Base-by-base conservation (phyloP, 164 flowering plant genomes). In the Liriodendron chinense region DNA sequence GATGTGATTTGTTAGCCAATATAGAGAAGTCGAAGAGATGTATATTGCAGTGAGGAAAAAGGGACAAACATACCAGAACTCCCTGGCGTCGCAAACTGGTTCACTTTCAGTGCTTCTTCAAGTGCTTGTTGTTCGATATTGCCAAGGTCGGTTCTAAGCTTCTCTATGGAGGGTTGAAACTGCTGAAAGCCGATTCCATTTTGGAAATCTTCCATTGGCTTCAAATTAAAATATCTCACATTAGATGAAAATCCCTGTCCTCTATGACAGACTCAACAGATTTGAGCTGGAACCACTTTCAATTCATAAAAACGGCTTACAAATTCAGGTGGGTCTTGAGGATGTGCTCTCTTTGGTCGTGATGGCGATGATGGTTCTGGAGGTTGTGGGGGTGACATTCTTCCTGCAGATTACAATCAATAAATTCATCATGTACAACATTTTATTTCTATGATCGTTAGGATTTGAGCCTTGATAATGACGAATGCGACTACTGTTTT, bases 171-270 rank as follows among this genome's bases (percentile, higher is more conserved):
- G 26, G 25, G 9, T 48, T 75, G 84, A 65, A n/a, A 43, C 7
- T 89, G 82, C 34, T 73, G 78, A 66, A 87, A 81, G 47, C 82
- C 88, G 56, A 74, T 79, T 81, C 89, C 89, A 65, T 80, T 83
- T 50, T 80, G 82, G 68, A 78, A 69, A 82, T 90, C 92, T 77
- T 87, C 92, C 77, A 75, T 78, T 65, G 82, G 84, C 96, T 93
- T 76, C 85, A 83, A 64, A 79, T 68, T 24, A 67, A 75, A 79
- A 77, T 18, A 53, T 7, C 21, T 64, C 14, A 61, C 78, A 49
- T 69, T 9, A 80, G 66, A 74, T 23, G 66, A 26, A 69, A 12
- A 21, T 8, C 16, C 7, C 10, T 7, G 24, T 50, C 20, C 22
- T 61, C 25, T 23, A 22, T 1, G 24, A 50, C 26, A 68, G 26